Base-by-base conservation (phyloP, 352 stramenopile species). In the Phytopythium ostracodes region DNA sequence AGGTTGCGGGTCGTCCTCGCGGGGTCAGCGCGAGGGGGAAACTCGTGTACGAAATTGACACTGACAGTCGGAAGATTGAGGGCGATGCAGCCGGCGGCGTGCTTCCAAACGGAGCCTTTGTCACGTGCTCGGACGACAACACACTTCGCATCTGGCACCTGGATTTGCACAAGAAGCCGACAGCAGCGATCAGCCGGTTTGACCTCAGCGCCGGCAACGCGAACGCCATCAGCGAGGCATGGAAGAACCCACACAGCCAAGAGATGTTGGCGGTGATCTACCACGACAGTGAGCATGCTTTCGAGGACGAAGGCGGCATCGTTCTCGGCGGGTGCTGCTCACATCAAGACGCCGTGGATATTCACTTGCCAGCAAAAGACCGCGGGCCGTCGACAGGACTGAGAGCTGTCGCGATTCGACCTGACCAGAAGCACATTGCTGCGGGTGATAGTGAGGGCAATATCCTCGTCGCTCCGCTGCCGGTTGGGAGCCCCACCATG, bases 91-190 rank as follows among this genome's bases (percentile, higher is more conserved):
- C 61, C 1, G 55, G 66, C 6, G 62, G 59, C 20, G 58, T 75
- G 1, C 60, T 92, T 15, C 90, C 89, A 1, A 76, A 78, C 17
- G 83, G 83, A 8, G 76, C 83, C 4, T 87, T 97, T 60, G 74
- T 96, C 5, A 96, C 88, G 0, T 94, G 85, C 58, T 77, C 77
- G 7, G 86, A 92, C 27, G 91, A 97, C 64, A 92, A 95, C 58
- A 97, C 89, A 0, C 59, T 96, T 22, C 76, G 88, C 1, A 69
- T 97, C 9, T 97, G 91, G 91, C 79, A 96, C 61, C 62, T 97
- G 29, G 84, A 93, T 29, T 51, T 87, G 11, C 76, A 90, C 65
- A 85, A 86, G 63, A 61, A 72, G 57, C 59, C 65, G 52, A 49
- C 55, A 17, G 67, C 68, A 56, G 47, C 62, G 20, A 70, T 36